Conservation (phyloP, 2,329 filamentous ascomycete species). For the Penicillium frequentans region DNA sequence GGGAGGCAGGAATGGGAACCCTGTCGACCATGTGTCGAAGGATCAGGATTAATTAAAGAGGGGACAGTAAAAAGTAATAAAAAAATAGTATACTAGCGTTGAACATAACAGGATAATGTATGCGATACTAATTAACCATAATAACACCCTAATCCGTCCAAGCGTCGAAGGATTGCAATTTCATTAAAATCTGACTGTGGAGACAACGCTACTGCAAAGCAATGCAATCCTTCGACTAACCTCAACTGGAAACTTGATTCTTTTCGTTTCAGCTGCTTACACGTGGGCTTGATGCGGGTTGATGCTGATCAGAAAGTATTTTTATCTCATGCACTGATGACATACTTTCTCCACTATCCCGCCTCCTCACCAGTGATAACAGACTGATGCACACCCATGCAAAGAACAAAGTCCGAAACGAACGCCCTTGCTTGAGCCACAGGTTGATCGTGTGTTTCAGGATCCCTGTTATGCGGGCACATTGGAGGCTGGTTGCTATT, state of each 20-base stretch:
- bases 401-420: constrained; percentile 4
- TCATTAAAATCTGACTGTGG: background rate
- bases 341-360: background rate
- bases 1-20: background rate
- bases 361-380: background rate
- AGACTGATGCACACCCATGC: constrained; percentile 3
- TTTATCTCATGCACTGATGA: constrained; percentile 3
- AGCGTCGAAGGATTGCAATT: background rate
- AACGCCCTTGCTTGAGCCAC: constrained; percentile 3
- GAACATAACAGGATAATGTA: background rate
- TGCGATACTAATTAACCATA: background rate
- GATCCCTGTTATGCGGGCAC: background rate
- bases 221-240: constrained; percentile 1
- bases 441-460: constrained; percentile 12
- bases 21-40: constrained; percentile 2
- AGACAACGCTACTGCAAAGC: constrained; percentile 1
- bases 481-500: background rate
- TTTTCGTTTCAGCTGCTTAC: constrained; percentile 10
- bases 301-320: constrained; percentile 11
- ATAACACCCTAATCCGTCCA: background rate
- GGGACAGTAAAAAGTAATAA: background rate
- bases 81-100: background rate
- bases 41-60: background rate
- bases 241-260: background rate
- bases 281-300: constrained; percentile 5